A percentile compares a stretch with the other conserved stretches of the same genome.
Evolutionary conservation across 139 green algal species (phyloP).

Genomic region (Coccomyxa sp.): DNA sequence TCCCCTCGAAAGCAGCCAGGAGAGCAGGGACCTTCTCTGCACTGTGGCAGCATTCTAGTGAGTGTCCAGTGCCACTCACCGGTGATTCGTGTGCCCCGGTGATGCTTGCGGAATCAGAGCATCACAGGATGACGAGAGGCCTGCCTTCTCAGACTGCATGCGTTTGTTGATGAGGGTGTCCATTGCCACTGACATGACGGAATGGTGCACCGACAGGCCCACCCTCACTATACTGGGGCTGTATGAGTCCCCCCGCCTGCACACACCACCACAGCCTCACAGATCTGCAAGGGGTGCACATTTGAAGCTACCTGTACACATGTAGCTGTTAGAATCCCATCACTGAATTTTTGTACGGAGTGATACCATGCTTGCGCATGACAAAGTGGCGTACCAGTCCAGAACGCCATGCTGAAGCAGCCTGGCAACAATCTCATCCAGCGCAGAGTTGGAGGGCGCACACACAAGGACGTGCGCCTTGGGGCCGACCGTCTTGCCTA

Average conservation of each 20-base stretch:
- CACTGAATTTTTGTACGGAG: background rate
- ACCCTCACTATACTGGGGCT: conserved; percentile 69
- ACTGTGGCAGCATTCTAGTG: too few relatives aligned
- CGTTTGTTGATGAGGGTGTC: conserved; percentile 54
- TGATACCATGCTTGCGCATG: background rate
- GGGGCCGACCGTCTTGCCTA: conserved; percentile 28
- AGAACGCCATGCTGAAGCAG: conserved; percentile 50
- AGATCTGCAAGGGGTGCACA: background rate
- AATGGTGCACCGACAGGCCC: conserved; percentile 73
- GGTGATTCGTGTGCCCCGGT: too few relatives aligned
- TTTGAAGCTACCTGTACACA: too few relatives aligned
- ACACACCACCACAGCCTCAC: background rate
- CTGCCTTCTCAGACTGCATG: conserved; percentile 19
- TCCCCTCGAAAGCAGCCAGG: background rate
- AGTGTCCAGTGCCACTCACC: too few relatives aligned
- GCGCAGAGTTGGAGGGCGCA: conserved; percentile 86
- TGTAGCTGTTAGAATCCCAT: too few relatives aligned
- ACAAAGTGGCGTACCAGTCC: conserved; percentile 33
- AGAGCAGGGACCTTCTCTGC: too few relatives aligned
- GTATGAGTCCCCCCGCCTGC: conserved; percentile 40
- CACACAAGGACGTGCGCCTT: conserved; percentile 81
- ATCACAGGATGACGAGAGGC: background rate
- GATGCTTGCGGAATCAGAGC: background rate
- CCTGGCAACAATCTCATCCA: conserved; percentile 86
- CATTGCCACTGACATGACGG: conserved; percentile 55